Evolutionary conservation across 495 filamentous ascomycete species (phyloP).

Genomic region (Penicillium ochrochloron): DNA sequence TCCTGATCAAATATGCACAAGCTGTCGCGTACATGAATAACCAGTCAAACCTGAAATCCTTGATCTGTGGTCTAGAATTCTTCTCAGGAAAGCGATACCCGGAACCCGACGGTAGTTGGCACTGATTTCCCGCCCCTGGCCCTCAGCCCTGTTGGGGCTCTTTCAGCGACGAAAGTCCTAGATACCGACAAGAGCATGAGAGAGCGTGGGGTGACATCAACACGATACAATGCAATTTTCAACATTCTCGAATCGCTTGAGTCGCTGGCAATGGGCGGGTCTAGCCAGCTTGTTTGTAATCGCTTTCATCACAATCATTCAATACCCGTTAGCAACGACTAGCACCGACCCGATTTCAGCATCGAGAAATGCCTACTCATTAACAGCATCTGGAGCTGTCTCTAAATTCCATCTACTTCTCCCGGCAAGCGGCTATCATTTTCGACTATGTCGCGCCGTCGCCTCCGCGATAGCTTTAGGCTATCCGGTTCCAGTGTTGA

Average conservation of each 20-base stretch:
- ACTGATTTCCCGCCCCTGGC: neutral
- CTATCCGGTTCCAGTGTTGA: constrained; percentile 22
- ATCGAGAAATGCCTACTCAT: neutral
- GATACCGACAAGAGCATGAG: neutral
- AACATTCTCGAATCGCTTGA: constrained; percentile 3
- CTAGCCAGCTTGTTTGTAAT: constrained; percentile 14
- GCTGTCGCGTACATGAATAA: neutral
- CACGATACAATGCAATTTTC: constrained; percentile 4
- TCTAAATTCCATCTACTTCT: constrained; percentile 24
- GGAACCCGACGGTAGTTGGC: neutral
- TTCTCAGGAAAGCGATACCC: neutral
- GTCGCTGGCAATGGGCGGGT: constrained; percentile 24
- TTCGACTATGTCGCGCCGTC: constrained; percentile 22
- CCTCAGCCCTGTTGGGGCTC: neutral
- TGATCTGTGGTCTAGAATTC: neutral
- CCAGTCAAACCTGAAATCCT: neutral
- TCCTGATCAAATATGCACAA: neutral
- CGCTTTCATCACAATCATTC: constrained; percentile 15
- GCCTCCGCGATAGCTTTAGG: constrained; percentile 20
- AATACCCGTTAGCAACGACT: constrained; percentile 10
- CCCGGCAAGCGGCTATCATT: constrained; percentile 16
- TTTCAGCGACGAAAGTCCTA: neutral
- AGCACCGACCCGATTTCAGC: constrained; percentile 5
- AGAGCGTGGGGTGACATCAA: neutral
- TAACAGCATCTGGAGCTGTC: neutral